These are phyloP conservation scores for Fusarium sp. DNA, from an alignment of 2,329 filamentous ascomycete species.

Conservation along the genomic window DNA sequence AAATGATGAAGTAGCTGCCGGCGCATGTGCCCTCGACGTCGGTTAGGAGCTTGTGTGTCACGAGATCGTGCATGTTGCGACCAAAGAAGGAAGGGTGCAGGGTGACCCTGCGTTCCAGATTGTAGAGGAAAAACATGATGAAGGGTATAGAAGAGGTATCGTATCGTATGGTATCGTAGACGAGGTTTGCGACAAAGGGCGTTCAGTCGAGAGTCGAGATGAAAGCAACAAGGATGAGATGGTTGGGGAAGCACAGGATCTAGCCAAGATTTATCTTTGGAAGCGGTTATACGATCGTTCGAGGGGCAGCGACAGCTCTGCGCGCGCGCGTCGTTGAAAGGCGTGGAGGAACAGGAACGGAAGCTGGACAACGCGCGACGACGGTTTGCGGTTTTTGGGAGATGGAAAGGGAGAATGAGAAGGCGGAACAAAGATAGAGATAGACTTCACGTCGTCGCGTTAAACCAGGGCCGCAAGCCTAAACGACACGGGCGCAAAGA, in stretches of 20 bases:
- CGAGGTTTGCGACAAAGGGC: neutral
- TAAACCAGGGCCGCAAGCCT: slow-evolving; percentile 31
- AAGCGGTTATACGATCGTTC: slow-evolving; percentile 14
- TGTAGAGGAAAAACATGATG: slow-evolving; percentile 96
- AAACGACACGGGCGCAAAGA: slow-evolving; percentile 32
- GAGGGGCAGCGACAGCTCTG: neutral
- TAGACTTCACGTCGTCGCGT: slow-evolving; percentile 30
- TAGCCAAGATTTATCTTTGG: neutral
- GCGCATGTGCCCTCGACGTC: slow-evolving; percentile 97
- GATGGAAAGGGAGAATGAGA: slow-evolving; percentile 10
- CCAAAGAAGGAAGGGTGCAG: slow-evolving; percentile 98
- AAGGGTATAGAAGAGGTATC: slow-evolving; percentile 7
- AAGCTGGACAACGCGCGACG: slow-evolving; percentile 13
- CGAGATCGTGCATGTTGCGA: slow-evolving; percentile 89
- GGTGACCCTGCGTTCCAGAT: slow-evolving; percentile 93
- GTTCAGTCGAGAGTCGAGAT: neutral
- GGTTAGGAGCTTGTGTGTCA: slow-evolving; percentile 87
- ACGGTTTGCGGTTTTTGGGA: neutral
- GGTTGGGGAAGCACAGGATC: neutral
- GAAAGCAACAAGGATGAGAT: neutral
- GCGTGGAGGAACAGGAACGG: slow-evolving; percentile 1
- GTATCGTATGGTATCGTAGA: neutral
- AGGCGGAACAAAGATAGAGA: slow-evolving; percentile 5
- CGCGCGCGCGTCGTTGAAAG: slow-evolving; percentile 12
- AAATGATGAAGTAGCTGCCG: slow-evolving; percentile 96